Percentiles rank a stretch among this genome's conserved stretches.
phyloP scores from a whole-genome alignment of 805 yeast genomes.

The Wickerhamomyces bovis region DNA sequence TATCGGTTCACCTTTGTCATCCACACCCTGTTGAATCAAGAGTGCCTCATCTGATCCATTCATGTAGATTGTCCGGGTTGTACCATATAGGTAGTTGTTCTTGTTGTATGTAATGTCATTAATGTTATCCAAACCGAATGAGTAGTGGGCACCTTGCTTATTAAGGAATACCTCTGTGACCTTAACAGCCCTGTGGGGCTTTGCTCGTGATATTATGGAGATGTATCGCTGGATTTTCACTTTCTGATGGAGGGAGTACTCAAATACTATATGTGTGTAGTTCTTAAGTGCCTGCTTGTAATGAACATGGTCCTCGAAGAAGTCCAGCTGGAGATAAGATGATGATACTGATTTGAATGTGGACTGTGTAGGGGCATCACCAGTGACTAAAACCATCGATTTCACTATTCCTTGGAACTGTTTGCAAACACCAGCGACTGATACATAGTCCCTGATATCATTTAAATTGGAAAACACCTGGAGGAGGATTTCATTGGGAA shows the following conservation, averaged over 20 bases:
- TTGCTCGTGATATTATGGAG: not conserved
- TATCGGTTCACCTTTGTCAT: not conserved
- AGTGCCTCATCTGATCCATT: constrained; percentile 6
- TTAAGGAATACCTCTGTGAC: constrained; percentile 3
- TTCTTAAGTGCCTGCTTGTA: not conserved
- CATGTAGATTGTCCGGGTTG: constrained; percentile 3
- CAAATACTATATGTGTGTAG: constrained; percentile 5
- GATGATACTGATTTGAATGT: constrained; percentile 1
- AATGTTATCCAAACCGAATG: constrained; percentile 2
- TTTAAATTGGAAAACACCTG: not conserved
- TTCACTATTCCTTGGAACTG: constrained; percentile 2
- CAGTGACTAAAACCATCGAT: constrained; percentile 1
- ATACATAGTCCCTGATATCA: constrained; percentile 1
- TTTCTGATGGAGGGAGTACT: constrained; percentile 1
- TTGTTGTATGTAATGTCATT: not conserved
- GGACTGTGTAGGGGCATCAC: constrained; percentile 3
- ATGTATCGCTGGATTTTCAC: not conserved
- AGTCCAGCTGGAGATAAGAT: constrained; percentile 1
- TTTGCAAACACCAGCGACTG: constrained; percentile 1
- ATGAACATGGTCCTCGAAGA: not conserved
- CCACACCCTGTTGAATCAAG: not conserved
- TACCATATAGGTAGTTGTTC: constrained; percentile 1
- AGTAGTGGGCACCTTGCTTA: constrained; percentile 1
- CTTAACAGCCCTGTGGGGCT: not conserved
- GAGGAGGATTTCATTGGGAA: constrained; percentile 5